Evolutionary conservation across 1,284 basidiomycete genomes (phyloP), one percentile per base, ranked within the genome.

Genomic region (Malassezia slooffiae): DNA sequence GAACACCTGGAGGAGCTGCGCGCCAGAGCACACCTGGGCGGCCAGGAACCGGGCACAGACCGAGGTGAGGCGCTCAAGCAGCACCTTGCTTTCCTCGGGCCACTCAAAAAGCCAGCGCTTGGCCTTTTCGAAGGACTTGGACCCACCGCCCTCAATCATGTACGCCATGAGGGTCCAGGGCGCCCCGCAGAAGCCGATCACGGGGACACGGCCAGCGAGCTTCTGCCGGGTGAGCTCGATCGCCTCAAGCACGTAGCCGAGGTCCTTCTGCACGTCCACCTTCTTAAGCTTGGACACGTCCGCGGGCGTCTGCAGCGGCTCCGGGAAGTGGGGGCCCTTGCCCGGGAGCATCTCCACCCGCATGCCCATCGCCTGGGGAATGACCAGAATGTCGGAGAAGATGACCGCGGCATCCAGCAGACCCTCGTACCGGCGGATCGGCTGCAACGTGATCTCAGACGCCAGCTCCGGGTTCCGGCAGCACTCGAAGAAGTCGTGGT

Each of bases 121-220:
- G 34, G 66, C 66, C 50, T 66, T 67, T 37, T 65, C 64, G 41
- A 67, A 69, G 16, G 48, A 55, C 48, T 63, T 64, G 40, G 54
- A 57, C 19, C 66, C 66, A 27, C 66, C 66, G 15, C 66, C 66
- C 29, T 69, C 66, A 19, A 69, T 59, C 66, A 69, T 69, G 47
- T 69, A 69, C 13, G 66, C 64, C 66, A 69, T 69, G 30, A 69
- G 48, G 16, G 66, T 69, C 66, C 66, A 69, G 2, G 66, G 66
- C 16, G 64, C 61, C 24, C 66, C 66, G 38, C 62, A 62, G 51
- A 69, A 67, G 17, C 66, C 66, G 32, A 69, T 69, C 40, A 69
- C 50, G n/a, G 66, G 66, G 35, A 69, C 64, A 37, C 58, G 50
- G 19, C 66, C 66, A 24, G 57, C 62, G 35, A 69, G 55, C 50